These are phyloP conservation scores for Ophiobolus disseminans DNA, from an alignment of 2,329 filamentous ascomycete species.

Conservation along the genomic window DNA sequence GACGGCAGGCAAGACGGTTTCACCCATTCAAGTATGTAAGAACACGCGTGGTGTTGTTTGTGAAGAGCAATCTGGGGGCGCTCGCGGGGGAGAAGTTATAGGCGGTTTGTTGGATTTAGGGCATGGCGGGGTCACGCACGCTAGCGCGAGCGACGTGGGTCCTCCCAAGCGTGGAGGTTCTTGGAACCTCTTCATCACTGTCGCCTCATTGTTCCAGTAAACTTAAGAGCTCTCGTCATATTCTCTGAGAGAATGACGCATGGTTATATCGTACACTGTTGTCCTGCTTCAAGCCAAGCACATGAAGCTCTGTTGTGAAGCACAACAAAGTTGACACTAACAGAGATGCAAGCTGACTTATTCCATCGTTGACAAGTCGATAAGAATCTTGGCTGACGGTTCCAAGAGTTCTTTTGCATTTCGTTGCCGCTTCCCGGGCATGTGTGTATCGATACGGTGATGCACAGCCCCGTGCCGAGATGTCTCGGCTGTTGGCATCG, in stretches of 20 bases:
- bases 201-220: constrained; percentile 2
- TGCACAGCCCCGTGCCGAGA: constrained; percentile 42
- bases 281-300: neutral
- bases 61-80: constrained; percentile 26
- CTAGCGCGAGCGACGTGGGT: constrained; percentile 42
- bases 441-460: constrained; percentile 15
- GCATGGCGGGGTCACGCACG: constrained; percentile 39
- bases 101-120: constrained; percentile 25
- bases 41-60: constrained; percentile 43
- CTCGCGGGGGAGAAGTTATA: constrained; percentile 44
- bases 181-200: constrained; percentile 24
- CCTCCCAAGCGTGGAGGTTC: constrained; percentile 31
- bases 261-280: neutral
- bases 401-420: constrained; percentile 38
- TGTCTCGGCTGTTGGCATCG: constrained; percentile 30
- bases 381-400: constrained; percentile 44
- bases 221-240: neutral
- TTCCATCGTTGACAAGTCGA: constrained; percentile 19
- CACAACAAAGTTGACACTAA: neutral
- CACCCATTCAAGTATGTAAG: constrained; percentile 52
- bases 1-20: constrained; percentile 49
- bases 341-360: constrained; percentile 10
- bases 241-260: neutral
- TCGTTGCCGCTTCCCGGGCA: constrained; percentile 31
- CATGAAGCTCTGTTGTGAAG: neutral